Evolutionary conservation across 2,329 filamentous ascomycete genomes (phyloP).

Genomic region (Penicillium fuscoglaucum): DNA sequence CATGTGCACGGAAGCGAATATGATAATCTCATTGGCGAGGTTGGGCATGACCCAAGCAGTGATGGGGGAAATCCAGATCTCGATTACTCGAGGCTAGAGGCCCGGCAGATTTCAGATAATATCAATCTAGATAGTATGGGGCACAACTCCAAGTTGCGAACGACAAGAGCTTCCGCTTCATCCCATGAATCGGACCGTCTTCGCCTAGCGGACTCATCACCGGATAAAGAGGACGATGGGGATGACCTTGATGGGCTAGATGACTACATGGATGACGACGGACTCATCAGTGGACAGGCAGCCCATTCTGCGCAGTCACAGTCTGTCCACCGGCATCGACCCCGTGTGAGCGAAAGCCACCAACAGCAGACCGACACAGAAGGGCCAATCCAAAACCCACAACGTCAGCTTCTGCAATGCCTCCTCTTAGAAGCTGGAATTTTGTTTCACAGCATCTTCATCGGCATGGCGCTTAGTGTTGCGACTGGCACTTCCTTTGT

Average conservation of each 20-base stretch:
- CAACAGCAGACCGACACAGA: slow-evolving; percentile 31
- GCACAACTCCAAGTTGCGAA: slow-evolving; percentile 8
- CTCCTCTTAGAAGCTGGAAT: slow-evolving; percentile 80
- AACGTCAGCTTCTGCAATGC: slow-evolving; percentile 72
- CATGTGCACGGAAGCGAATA: slow-evolving; percentile 59
- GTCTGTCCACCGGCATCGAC: slow-evolving; percentile 16
- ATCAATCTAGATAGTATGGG: slow-evolving; percentile 24
- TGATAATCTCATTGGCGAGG: slow-evolving; percentile 44
- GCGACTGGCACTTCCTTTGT: slow-evolving; percentile 76
- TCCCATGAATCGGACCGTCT: slow-evolving; percentile 22
- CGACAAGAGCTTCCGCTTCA: slow-evolving; percentile 15
- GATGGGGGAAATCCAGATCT: slow-evolving; percentile 19
- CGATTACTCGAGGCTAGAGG: slow-evolving; percentile 27
- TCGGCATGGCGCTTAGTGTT: slow-evolving; percentile 82
- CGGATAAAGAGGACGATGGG: slow-evolving; percentile 52
- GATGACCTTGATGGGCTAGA: slow-evolving; percentile 59
- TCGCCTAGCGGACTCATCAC: slow-evolving; percentile 25
- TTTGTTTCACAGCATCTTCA: slow-evolving; percentile 81
- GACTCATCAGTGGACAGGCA: slow-evolving; percentile 17
- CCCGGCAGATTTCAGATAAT: slow-evolving; percentile 21
- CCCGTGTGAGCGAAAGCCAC: slow-evolving; percentile 15
- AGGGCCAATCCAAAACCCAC: slow-evolving; percentile 55
- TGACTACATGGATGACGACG: slow-evolving; percentile 29
- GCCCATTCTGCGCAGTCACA: slow-evolving; percentile 12
- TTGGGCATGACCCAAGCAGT: slow-evolving; percentile 22